These are phyloP conservation scores for Leonotis leonurus DNA, from an alignment of 257 asterid genomes.

Conservation along the genomic window DNA sequence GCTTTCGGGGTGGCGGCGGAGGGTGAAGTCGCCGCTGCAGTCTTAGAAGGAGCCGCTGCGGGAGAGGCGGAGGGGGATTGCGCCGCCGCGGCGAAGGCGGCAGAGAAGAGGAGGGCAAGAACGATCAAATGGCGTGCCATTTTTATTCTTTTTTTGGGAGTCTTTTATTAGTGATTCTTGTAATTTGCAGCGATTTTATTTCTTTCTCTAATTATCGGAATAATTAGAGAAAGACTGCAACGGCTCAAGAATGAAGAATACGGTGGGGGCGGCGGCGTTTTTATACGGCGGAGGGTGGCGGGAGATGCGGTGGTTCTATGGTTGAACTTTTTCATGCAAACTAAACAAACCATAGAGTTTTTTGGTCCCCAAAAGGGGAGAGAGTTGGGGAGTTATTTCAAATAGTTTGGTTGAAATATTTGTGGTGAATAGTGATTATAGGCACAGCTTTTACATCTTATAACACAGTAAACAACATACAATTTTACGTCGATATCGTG, in stretches of 20 bases:
- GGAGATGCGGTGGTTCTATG: conserved; percentile 22
- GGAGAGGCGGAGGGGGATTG: conserved; percentile 35
- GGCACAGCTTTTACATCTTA: neutral
- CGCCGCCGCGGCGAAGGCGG: conserved; percentile 45
- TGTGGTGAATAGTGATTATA: neutral
- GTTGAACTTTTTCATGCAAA: neutral
- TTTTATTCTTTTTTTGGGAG: neutral
- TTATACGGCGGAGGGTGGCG: conserved; percentile 25
- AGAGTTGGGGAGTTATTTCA: neutral
- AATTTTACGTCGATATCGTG: too few species aligned
- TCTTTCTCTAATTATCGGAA: conserved; percentile 12
- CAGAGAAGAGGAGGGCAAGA: conserved; percentile 47
- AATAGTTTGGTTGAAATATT: neutral
- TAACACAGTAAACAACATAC: too few species aligned
- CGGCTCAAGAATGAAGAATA: conserved; percentile 32
- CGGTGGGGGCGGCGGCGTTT: conserved; percentile 10
- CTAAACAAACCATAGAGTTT: neutral
- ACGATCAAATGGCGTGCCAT: conserved; percentile 64
- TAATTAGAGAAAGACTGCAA: conserved; percentile 35
- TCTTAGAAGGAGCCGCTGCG: conserved; percentile 9
- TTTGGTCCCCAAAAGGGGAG: neutral
- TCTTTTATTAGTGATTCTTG: conserved; percentile 31
- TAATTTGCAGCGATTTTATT: conserved; percentile 26
- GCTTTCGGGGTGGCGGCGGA: conserved; percentile 11
- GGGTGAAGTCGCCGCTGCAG: neutral